Percentiles rank a stretch among this genome's conserved stretches.
phyloP scores from a whole-genome alignment of 441 rosid species.

The Populus trichocarpa region DNA sequence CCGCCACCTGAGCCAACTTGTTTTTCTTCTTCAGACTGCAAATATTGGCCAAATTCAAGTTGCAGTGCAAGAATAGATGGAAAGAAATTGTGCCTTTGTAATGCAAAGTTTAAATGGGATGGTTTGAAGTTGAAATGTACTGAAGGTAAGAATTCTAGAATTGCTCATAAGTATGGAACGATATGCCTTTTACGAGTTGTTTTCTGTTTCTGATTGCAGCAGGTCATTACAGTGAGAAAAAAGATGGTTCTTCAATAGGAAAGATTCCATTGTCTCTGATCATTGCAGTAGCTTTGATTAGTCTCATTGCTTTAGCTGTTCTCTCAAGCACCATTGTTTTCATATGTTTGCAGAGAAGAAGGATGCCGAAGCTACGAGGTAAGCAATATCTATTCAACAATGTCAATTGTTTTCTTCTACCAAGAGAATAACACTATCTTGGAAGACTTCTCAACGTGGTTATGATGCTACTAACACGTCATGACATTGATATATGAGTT shows the following conservation, averaged over 20 bases:
- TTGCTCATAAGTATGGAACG: background rate
- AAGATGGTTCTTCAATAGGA: conserved; percentile 15
- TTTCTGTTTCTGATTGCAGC: conserved; percentile 27
- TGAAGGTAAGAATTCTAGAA: conserved; percentile 31
- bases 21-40: conserved; percentile 46
- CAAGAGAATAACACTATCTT: background rate
- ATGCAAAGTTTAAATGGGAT: conserved; percentile 43
- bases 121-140: conserved; percentile 42
- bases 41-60: conserved; percentile 56
- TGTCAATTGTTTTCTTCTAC: too few relatives aligned
- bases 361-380: conserved; percentile 31
- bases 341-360: conserved; percentile 39
- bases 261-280: conserved; percentile 31
- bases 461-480: background rate
- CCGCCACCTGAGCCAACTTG: conserved; percentile 56
- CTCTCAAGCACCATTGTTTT: conserved; percentile 33
- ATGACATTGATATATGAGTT: conserved; percentile 1
- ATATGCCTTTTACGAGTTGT: background rate
- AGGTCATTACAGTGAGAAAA: conserved; percentile 18
- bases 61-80: conserved; percentile 37
- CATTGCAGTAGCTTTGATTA: conserved; percentile 30
- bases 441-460: background rate
- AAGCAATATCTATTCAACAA: background rate
- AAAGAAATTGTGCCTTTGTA: conserved; percentile 47
- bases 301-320: conserved; percentile 33